Evolutionary conservation across 441 rosid species (phyloP), one percentile per base, ranked within the genome.

Genomic region (Populus hybrid): DNA sequence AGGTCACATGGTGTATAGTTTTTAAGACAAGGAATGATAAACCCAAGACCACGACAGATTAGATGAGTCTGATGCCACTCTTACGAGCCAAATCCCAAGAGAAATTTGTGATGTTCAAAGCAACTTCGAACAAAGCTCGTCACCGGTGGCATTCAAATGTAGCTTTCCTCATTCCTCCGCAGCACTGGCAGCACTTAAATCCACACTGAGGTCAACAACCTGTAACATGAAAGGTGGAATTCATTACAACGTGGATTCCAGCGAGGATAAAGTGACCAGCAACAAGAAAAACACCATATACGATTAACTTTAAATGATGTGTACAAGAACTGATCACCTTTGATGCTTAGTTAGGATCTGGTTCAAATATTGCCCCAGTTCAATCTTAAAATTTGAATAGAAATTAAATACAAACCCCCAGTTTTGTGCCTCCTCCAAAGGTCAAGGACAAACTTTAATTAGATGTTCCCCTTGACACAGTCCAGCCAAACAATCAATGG

Each of bases 141-240:
- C 67, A 36, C n/a, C 38, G 8, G 28, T 64, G 34, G 20, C 28
- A 21, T 3, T 10, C 10, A 75, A 69, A 59, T 21, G 71, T 20
- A 66, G 68, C 32, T 82, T 78, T 76, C 73, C 68, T 91, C 92
- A 91, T 70, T 91, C 95, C 81, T 91, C 95, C 14, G 97, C 95
- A 50, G 92, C 92, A 81, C 94, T 93, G 26, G 95, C 97, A 59
- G 92, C 93, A 69, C 91, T 93, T 81, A 91, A 82, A 83, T 91
- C 97, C 85, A 93, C 97, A 53, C 89, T 89, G 21, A 91, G 90
- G 84, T 93, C 97, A 75, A 93, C 75, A 64, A 69, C 92, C 97
- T 93, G 20, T 3, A 30, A 69, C 32, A 23, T 9, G 34, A 65
- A 21, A 3, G 30, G 0, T 65, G 64, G 68, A 24, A 65, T 65